Evolutionary conservation across 441 rosid species (phyloP), one percentile per base, ranked within the genome.

Genomic region (Erysimum cheiri): DNA sequence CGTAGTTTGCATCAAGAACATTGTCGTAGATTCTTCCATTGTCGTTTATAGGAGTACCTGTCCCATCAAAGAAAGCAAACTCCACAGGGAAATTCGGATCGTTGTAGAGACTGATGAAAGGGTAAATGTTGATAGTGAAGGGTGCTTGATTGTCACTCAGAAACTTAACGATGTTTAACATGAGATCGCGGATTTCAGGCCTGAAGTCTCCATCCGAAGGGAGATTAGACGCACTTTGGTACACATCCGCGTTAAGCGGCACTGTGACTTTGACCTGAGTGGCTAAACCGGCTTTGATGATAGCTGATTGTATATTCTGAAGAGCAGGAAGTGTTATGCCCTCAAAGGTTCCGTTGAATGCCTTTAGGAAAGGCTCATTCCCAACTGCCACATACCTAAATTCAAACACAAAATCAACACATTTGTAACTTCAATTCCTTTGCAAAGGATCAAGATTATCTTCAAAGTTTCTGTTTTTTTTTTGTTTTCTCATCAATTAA

Each of bases 361-460:
- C 32, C 9, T 64, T 33, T 5, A 84, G 78, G 53, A 87, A 83
- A 0, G 85, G 91, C 73, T 87, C 88, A 60, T 87, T 87, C 52
- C 91, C 89, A 41, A 87, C 89, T n/a, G 89, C 92, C n/a, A 85
- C 82, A 62, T 79, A 82, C 81, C 89, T 83, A 39, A 4, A 9
- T 24, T 31, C 8, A 35, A 36, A 53, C 55, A 66, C 24, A 37
- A 2, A 47, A 47, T 0, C 13, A 49, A 58, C 60, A 64, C 43
- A 47, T 12, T 28, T 31, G 17, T 60, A 14, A 73, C 57, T 73
- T 52, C 56, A 66, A 28, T 65, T 26, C 56, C 32, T n/a, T 24
- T 53, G 29, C 48, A 0, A 9, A 37, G 12, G 14, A 31, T 33
- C 40, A 66, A 59, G 0, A 40, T 1, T 29, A 33, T 22, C 15